These are phyloP conservation scores for Sarocladiaceae sp. DNA, from an alignment of 2,329 filamentous ascomycete species.

Conservation along the genomic window DNA sequence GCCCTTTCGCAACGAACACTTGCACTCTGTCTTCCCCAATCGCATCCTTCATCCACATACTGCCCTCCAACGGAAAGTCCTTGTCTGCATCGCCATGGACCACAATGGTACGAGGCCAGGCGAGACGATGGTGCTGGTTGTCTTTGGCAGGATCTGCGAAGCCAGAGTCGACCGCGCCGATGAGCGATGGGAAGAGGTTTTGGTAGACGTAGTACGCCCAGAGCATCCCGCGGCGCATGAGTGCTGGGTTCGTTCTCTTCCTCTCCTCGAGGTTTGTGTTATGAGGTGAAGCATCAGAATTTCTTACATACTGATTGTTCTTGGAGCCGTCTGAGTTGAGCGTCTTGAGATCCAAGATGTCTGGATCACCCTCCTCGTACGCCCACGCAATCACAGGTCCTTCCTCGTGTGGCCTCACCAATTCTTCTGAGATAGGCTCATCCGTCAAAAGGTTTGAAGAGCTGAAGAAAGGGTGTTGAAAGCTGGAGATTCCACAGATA, in stretches of 20 bases:
- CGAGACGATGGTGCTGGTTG: not conserved
- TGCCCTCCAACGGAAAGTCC: not conserved
- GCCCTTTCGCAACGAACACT: not conserved
- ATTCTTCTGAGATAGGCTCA: not conserved
- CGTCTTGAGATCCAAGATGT: not conserved
- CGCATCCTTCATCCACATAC: not conserved
- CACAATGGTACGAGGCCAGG: not conserved
- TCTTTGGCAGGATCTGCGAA: not conserved
- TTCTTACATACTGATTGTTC: not conserved
- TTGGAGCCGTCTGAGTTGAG: not conserved
- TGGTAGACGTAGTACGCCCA: not conserved
- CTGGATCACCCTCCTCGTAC: not conserved
- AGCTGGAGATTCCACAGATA: not conserved
- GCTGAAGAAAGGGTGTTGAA: not conserved
- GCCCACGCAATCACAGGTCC: not conserved
- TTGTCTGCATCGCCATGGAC: not conserved
- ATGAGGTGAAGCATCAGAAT: not conserved
- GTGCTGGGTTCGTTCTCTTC: too few species aligned
- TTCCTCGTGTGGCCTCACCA: not conserved
- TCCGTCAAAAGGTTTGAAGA: not conserved
- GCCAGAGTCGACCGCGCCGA: not conserved
- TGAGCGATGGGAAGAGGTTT: not conserved
- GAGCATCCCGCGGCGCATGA: too few species aligned
- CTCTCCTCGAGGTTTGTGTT: not conserved
- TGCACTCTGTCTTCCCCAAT: not conserved